These are phyloP conservation scores for Dioszegia aurantiaca DNA, from an alignment of 768 basidiomycete genomes.

Conservation along the genomic window DNA sequence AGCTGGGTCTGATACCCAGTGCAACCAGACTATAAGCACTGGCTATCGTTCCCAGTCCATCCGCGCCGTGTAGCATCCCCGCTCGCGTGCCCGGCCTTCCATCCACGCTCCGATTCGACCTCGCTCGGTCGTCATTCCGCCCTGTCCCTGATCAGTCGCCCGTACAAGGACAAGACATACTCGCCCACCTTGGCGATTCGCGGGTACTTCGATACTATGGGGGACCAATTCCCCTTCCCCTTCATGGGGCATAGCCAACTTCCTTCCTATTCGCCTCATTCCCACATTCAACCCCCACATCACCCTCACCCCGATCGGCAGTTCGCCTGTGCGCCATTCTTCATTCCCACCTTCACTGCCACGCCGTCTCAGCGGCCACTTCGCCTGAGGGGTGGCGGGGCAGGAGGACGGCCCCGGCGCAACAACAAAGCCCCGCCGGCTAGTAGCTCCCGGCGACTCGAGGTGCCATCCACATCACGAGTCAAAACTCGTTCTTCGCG, in stretches of 20 bases:
- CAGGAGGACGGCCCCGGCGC: not conserved
- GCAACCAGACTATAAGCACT: too few species aligned
- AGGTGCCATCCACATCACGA: not conserved
- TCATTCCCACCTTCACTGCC: not conserved
- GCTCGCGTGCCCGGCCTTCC: too few species aligned
- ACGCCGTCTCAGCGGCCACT: constrained; percentile 1
- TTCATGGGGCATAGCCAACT: not conserved
- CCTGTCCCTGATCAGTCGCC: too few species aligned
- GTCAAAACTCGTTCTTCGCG: constrained; percentile 17
- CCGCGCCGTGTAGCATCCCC: too few species aligned
- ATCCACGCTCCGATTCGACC: too few species aligned
- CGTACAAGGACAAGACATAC: too few species aligned
- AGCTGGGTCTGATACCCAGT: too few species aligned
- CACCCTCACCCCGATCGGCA: constrained; percentile 1
- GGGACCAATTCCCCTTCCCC: not conserved
- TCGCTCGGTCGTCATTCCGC: too few species aligned
- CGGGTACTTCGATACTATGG: not conserved
- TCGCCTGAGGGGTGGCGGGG: constrained; percentile 8
- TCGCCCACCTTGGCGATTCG: too few species aligned
- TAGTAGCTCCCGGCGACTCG: constrained; percentile 2
- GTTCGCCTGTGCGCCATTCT: constrained; percentile 12
- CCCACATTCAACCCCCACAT: not conserved
- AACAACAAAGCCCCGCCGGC: not conserved
- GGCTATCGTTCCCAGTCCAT: too few species aligned
- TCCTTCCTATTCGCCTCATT: not conserved